Conservation (phyloP, 1,139 yeast genomes). For the Hansenula lynferdii region DNA sequence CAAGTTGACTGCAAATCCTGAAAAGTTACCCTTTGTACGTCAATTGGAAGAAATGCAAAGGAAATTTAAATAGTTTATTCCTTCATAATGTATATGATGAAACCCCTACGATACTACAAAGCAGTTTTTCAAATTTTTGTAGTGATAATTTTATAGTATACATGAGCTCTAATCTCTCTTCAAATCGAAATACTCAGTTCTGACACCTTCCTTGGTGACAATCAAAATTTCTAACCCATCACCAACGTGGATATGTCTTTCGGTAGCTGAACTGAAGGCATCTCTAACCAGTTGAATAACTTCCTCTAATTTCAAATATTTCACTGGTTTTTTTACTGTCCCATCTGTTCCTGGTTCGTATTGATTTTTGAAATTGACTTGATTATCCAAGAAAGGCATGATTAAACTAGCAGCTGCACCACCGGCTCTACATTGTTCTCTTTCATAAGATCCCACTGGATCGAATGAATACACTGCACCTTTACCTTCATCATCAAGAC, state of each 20-base stretch:
- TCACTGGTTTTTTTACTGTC: constrained; percentile 51
- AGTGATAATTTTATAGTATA: not conserved
- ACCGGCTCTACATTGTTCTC: constrained; percentile 97
- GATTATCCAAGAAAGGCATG: constrained; percentile 97
- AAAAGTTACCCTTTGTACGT: constrained; percentile 8
- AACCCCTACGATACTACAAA: too few species aligned
- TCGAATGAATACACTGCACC: constrained; percentile 96
- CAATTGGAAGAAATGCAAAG: constrained; percentile 13
- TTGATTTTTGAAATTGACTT: constrained; percentile 93
- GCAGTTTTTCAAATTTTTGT: not conserved
- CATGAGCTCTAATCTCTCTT: constrained; percentile 66
- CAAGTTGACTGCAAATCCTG: constrained; percentile 5
- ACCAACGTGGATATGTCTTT: constrained; percentile 97
- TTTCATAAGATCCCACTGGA: constrained; percentile 96
- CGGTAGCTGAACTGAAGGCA: constrained; percentile 94
- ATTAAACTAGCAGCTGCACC: constrained; percentile 96
- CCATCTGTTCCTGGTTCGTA: constrained; percentile 74
- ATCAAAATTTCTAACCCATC: constrained; percentile 89
- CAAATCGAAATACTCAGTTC: constrained; percentile 76
- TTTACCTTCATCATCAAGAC: constrained; percentile 88
- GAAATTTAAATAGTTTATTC: not conserved
- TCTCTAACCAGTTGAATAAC: constrained; percentile 84
- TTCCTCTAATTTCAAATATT: constrained; percentile 73
- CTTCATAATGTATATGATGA: too few species aligned
- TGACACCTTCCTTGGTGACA: constrained; percentile 90